Evolutionary conservation across 2,329 filamentous ascomycete species (phyloP), one percentile per base, ranked within the genome.

Genomic region (Pleurostoma richardsiae): DNA sequence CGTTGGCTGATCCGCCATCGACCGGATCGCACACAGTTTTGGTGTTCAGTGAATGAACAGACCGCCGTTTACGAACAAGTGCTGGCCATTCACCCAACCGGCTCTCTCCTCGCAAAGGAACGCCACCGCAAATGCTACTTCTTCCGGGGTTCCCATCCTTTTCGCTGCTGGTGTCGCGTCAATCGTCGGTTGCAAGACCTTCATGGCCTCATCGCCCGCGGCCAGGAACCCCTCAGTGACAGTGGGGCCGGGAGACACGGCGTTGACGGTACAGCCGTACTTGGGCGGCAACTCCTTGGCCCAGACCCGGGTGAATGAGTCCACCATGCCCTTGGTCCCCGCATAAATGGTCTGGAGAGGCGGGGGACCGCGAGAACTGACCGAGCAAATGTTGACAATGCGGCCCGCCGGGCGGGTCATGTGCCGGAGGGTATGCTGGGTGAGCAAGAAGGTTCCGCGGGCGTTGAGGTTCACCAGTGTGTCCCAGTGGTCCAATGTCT

Each of bases 281-380:
- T 67, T 66, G 2, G 61, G 67, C n/a, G 70, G 67, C 38, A 74
- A 55, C 50, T 74, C 71, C 55, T 67, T 70, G 8, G 63, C 63
- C 55, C 72, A 74, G 39, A 62, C 63, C 29, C 62, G 58, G 1
- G 72, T 76, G 45, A 74, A 72, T 3, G 62, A 64, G 50, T 75
- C 72, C 1, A 73, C 62, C 68, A 74, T 73, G n/a, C 68, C 70
- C 54, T 76, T 76, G 6, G 68, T 73, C 0, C 71, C 71, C 4
- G 70, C 69, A 52, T 76, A 76, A 48, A n/a, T 19, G 19, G 19
- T 19, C 19, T 19, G 19, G 19, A 19, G 19, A 19, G 19, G 19
- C 19, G 19, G 19, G 19, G 19, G 19, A 19, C 19, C 19, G 19
- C 19, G 19, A 19, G 19, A 19, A 19, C 19, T 19, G 19, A 19